phyloP scores from a whole-genome alignment of 805 yeast genomes.

The Alloascoidea hylecoeti region DNA sequence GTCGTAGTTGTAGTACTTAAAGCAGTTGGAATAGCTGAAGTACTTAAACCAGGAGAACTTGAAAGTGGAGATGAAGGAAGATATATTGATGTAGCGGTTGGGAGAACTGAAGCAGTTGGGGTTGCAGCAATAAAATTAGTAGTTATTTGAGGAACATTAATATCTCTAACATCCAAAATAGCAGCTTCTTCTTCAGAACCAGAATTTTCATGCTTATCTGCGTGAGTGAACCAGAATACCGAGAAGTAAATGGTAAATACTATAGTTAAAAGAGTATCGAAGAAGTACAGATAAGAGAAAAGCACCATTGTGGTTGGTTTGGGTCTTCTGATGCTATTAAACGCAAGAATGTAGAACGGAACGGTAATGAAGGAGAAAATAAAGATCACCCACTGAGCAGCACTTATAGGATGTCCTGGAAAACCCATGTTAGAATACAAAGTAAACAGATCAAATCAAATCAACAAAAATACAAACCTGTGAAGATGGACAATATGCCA shows the following conservation, averaged over 20 bases:
- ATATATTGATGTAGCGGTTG: too few species aligned
- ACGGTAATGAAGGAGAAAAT: conserved; percentile 46
- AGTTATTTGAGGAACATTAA: too few species aligned
- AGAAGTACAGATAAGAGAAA: conserved; percentile 43
- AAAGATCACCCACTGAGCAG: conserved; percentile 74
- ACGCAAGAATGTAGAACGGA: conserved; percentile 52
- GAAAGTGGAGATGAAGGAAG: too few species aligned
- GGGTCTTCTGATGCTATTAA: conserved; percentile 33
- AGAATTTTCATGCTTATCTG: conserved; percentile 27
- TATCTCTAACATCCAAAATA: too few species aligned
- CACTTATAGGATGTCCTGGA: conserved; percentile 65
- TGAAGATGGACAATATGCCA: conserved; percentile 74
- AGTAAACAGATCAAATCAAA: background rate
- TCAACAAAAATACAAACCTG: conserved; percentile 20
- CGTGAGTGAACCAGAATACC: conserved; percentile 54
- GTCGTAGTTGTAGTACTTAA: conserved; percentile 5
- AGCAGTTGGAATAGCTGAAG: background rate
- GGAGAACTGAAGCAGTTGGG: too few species aligned
- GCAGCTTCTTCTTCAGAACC: too few species aligned
- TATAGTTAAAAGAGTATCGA: conserved; percentile 56
- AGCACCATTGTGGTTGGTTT: conserved; percentile 48
- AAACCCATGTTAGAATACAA: background rate
- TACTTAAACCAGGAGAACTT: conserved; percentile 2
- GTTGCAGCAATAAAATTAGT: too few species aligned
- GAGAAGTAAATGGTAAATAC: conserved; percentile 65